Evolutionary conservation across 495 filamentous ascomycete genomes (phyloP).

Genomic region (Jackrogersella multiformis): DNA sequence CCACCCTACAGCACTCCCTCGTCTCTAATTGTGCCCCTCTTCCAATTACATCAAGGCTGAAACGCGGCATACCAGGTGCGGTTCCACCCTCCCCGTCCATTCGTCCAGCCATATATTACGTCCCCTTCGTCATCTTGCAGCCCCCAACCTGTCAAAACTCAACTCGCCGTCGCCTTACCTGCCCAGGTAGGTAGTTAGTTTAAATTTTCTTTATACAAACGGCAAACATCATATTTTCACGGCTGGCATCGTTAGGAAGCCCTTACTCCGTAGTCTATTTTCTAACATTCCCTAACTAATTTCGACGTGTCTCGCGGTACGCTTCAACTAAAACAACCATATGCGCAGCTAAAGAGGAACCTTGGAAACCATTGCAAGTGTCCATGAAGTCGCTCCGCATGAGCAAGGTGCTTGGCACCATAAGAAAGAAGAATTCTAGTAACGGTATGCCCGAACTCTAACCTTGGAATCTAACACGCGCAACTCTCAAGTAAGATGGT

Average conservation of each 20-base stretch:
- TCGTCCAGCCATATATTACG: slow-evolving; percentile 16
- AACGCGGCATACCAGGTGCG: slow-evolving; percentile 16
- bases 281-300: not conserved
- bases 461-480: not conserved
- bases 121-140: slow-evolving; percentile 32
- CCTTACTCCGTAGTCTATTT: not conserved
- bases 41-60: slow-evolving; percentile 20
- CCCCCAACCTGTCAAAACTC: slow-evolving; percentile 17
- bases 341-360: slow-evolving; percentile 24
- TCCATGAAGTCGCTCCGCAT: slow-evolving; percentile 63
- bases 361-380: not conserved
- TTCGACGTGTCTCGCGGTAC: slow-evolving; percentile 2
- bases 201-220: slow-evolving; percentile 16
- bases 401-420: slow-evolving; percentile 64
- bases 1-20: not conserved
- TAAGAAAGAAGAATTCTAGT: slow-evolving; percentile 54
- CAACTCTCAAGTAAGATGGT: not conserved
- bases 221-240: not conserved
- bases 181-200: no score
- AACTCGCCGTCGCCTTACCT: slow-evolving; percentile 1
- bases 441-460: slow-evolving; percentile 44
- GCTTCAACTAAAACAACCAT: slow-evolving; percentile 3
- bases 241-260: not conserved
- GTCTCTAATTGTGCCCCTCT: slow-evolving; percentile 4
- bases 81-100: slow-evolving; percentile 18